These are phyloP conservation scores for Vitis amurensis DNA, from an alignment of 164 flowering plant species.

Conservation along the genomic window DNA sequence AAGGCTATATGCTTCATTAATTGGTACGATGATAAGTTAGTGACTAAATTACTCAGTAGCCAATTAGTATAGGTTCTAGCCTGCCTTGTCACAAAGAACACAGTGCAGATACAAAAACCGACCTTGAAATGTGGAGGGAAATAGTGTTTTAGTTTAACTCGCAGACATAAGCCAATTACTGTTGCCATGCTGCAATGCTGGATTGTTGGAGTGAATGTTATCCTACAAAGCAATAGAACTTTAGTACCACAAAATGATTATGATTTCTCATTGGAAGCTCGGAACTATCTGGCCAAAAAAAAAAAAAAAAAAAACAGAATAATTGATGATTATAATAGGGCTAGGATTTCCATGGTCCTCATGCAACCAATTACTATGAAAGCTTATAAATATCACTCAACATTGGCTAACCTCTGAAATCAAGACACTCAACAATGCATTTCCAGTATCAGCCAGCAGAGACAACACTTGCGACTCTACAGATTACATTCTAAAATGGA, in stretches of 20 bases:
- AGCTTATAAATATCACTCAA: too few species aligned
- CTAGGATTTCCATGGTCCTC: too few species aligned
- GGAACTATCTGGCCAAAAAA: background rate
- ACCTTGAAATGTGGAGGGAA: slow-evolving; percentile 85
- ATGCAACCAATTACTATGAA: too few species aligned
- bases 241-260: background rate
- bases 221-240: slow-evolving; percentile 34
- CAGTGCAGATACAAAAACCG: slow-evolving; percentile 1
- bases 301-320: background rate
- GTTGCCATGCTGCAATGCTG: slow-evolving; percentile 87
- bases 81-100: too few species aligned
- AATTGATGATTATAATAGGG: too few species aligned
- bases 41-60: background rate
- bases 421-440: too few species aligned
- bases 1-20: background rate
- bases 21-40: background rate
- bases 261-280: background rate
- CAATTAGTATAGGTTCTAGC: background rate
- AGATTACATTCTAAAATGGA: too few species aligned
- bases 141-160: slow-evolving; percentile 61
- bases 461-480: too few species aligned
- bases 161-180: slow-evolving; percentile 71
- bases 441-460: too few species aligned
- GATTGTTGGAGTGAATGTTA: slow-evolving; percentile 76
- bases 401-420: too few species aligned